Evolutionary conservation across 2,329 filamentous ascomycete genomes (phyloP).

Genomic region (Trichophyton benhamiae): DNA sequence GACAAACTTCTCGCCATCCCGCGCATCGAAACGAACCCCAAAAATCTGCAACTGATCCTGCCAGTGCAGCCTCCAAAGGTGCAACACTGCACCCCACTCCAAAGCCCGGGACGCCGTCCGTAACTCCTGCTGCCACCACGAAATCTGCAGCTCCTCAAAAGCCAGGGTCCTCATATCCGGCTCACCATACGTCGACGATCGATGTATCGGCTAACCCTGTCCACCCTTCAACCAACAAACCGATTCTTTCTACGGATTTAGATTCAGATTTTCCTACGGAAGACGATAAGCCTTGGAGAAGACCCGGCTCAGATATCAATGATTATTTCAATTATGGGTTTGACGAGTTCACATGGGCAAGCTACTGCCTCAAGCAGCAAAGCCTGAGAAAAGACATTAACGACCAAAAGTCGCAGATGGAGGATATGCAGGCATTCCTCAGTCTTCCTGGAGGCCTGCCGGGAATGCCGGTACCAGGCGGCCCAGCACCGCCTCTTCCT

Average conservation of each 20-base stretch:
- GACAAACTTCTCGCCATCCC: constrained; percentile 29
- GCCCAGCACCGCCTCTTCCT: constrained; percentile 20
- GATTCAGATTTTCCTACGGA: constrained; percentile 60
- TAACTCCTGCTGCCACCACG: constrained; percentile 22
- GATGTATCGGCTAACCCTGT: constrained; percentile 73
- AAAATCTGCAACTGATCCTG: background rate
- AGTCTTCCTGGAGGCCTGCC: constrained; percentile 35
- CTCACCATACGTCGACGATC: constrained; percentile 61
- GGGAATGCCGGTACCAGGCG: constrained; percentile 34
- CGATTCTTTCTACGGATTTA: constrained; percentile 68
- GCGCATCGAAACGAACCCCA: constrained; percentile 25
- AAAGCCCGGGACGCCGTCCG: constrained; percentile 22
- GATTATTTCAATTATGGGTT: constrained; percentile 99
- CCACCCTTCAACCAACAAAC: constrained; percentile 62
- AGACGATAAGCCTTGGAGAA: constrained; percentile 82
- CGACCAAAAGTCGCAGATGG: constrained; percentile 61
- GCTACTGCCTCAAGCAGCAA: constrained; percentile 84
- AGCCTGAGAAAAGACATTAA: constrained; percentile 62
- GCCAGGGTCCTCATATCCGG: constrained; percentile 54
- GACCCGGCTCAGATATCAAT: constrained; percentile 83
- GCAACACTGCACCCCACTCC: constrained; percentile 21
- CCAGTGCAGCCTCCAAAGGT: constrained; percentile 19
- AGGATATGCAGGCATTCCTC: constrained; percentile 50
- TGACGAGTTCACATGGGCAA: constrained; percentile 94
- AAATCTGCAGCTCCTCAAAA: constrained; percentile 34